Conservation (phyloP, 257 asterid genomes). For the Jasminum sambac region DNA sequence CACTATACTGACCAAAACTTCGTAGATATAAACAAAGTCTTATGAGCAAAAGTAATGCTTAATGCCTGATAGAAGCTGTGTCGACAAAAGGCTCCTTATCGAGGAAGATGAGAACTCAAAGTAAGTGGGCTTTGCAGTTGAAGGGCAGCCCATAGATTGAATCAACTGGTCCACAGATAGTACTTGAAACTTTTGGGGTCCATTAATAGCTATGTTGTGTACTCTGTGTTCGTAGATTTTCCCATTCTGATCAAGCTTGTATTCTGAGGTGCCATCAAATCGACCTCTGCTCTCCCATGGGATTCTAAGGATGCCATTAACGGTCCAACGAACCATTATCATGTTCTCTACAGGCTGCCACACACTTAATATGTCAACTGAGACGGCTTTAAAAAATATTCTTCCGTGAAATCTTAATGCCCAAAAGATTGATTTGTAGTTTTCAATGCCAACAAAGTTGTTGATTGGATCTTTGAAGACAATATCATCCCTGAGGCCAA, state of each 20-base stretch:
- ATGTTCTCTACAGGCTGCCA: conserved; percentile 93
- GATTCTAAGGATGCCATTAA: conserved; percentile 81
- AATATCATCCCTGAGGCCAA: conserved; percentile 70
- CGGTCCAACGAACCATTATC: conserved; percentile 95
- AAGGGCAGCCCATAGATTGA: conserved; percentile 64
- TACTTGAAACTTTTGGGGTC: conserved; percentile 74
- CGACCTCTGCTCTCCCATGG: conserved; percentile 96
- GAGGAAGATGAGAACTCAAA: conserved; percentile 59
- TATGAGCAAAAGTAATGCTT: conserved; percentile 29
- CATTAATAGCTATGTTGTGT: conserved; percentile 81
- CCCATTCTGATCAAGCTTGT: conserved; percentile 91
- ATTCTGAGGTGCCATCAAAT: conserved; percentile 96
- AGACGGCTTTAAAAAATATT: conserved; percentile 72
- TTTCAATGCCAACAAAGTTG: conserved; percentile 74
- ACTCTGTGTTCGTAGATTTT: conserved; percentile 93
- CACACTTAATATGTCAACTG: conserved; percentile 88
- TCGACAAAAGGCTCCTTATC: conserved; percentile 29
- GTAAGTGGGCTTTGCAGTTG: conserved; percentile 90
- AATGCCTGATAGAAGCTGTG: conserved; percentile 35
- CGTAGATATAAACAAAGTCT: conserved; percentile 4
- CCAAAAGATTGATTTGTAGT: conserved; percentile 86
- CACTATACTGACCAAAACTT: conserved; percentile 27
- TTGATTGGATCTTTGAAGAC: conserved; percentile 84
- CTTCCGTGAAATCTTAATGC: conserved; percentile 78
- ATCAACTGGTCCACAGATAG: conserved; percentile 67